Conservation (phyloP, 2,329 filamentous ascomycete genomes). For the Stemphylium beticola region DNA sequence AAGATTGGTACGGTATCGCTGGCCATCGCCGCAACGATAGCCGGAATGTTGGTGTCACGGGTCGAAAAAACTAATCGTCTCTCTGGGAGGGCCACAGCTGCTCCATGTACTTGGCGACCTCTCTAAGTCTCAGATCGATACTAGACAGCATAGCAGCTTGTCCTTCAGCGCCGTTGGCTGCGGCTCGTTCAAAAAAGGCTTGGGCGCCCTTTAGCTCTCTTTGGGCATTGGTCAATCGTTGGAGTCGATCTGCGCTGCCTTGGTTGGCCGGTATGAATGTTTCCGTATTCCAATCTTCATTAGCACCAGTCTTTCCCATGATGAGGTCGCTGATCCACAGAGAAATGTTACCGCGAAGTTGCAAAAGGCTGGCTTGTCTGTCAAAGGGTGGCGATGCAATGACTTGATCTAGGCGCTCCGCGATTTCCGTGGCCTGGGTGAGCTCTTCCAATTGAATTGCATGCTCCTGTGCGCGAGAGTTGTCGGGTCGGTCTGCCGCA, state of each 20-base stretch:
- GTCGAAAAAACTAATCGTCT: background rate
- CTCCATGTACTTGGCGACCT: constrained; percentile 3
- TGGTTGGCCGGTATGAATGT: background rate
- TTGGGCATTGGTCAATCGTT: constrained; percentile 21
- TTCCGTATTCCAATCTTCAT: constrained; percentile 27
- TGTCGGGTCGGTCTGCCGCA: constrained; percentile 11
- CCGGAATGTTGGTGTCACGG: background rate
- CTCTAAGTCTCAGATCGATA: constrained; percentile 23
- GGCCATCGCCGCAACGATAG: background rate
- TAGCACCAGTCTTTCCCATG: constrained; percentile 38
- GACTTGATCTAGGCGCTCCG: constrained; percentile 71
- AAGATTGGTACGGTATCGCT: background rate
- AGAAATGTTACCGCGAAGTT: constrained; percentile 74
- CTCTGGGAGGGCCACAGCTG: background rate
- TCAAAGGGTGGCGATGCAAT: constrained; percentile 74
- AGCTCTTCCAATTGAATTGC: constrained; percentile 61
- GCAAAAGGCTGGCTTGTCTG: constrained; percentile 69
- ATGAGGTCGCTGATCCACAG: constrained; percentile 76
- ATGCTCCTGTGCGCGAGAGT: constrained; percentile 25
- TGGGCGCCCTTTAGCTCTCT: constrained; percentile 32
- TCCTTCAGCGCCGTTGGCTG: constrained; percentile 24
- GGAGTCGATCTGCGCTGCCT: constrained; percentile 12
- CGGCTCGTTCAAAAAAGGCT: constrained; percentile 30
- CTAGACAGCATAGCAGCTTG: constrained; percentile 22
- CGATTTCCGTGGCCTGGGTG: constrained; percentile 66